Evolutionary conservation across 2,329 filamentous ascomycete species (phyloP).

Genomic region (Monilinia fructigena): DNA sequence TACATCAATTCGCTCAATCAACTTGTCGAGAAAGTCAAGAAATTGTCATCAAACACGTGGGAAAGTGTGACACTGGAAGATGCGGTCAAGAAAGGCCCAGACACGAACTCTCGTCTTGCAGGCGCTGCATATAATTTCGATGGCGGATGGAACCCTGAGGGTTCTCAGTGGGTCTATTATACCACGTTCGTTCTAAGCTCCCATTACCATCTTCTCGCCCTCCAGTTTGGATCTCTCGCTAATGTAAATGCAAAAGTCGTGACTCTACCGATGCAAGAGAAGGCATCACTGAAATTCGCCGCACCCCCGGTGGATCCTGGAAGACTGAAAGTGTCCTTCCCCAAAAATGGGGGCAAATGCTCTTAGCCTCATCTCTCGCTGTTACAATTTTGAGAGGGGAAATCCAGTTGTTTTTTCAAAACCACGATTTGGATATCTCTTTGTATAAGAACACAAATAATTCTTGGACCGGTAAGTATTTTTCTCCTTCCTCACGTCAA

Average conservation of each 20-base stretch:
- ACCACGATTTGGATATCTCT: conserved; percentile 4
- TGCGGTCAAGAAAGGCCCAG: background rate
- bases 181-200: background rate
- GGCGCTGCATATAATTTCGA: background rate
- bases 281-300: conserved; percentile 4
- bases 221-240: background rate
- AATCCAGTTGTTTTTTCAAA: conserved; percentile 8
- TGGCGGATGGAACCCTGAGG: background rate
- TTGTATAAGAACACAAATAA: background rate
- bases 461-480: background rate
- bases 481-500: background rate
- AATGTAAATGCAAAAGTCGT: background rate
- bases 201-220: background rate
- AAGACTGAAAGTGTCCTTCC: background rate
- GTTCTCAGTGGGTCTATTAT: background rate
- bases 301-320: background rate
- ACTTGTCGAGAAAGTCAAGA: conserved; percentile 2
- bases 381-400: background rate
- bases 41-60: background rate
- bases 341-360: background rate
- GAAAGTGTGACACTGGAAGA: background rate
- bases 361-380: background rate
- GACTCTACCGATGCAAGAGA: background rate
- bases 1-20: background rate
- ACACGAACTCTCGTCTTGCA: background rate